Base-by-base conservation (phyloP, 768 basidiomycete species). In the Tricholoma saponaceum region DNA sequence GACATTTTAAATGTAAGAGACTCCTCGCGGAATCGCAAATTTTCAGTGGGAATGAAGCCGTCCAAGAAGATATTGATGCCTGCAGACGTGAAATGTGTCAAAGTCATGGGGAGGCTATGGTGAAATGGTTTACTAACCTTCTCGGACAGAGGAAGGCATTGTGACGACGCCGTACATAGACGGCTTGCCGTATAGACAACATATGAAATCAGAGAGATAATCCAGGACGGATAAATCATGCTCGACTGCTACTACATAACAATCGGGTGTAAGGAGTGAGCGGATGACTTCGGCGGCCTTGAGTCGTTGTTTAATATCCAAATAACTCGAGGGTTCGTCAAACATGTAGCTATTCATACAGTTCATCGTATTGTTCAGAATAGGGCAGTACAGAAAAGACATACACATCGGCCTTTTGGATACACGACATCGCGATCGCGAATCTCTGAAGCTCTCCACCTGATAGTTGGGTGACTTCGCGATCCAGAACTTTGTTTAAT, bases 21-120 rank as follows among this genome's bases (percentile, higher is more conserved):
- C 65, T 98, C 97, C 62, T 98, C 89, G 28, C 97, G 86, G 86
- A 98, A 98, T 53, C 97, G 92, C 66, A 99, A 74, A 74, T 99
- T 99, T 73, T 98, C 97, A 16, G 96, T 98, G 4, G 97, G 97
- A 63, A 99, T 94, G 78, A 94, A 95, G 41, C 97, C 97, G 67
- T 99, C 97, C 58, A 99, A 80, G 84, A 99, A 99, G 69, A 98
- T 98, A 74, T 99, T 99, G 79, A 99, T 98, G 62, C 96, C 93
- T 95, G 63, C 9, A 51, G 41, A 25, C 44, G 23, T 28, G 28
- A 12, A 41, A 54, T 12, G 59, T 41, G 61, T 26, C 50, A 59
- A 33, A 18, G 37, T 22, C 37, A 49, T 51, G 46, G 30, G 55
- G 12, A 53, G 14, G 52, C 51, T 28, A 56, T 23, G 46, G 56